Conservation (phyloP, 108 stramenopile species). For the Fragilaria radians region DNA sequence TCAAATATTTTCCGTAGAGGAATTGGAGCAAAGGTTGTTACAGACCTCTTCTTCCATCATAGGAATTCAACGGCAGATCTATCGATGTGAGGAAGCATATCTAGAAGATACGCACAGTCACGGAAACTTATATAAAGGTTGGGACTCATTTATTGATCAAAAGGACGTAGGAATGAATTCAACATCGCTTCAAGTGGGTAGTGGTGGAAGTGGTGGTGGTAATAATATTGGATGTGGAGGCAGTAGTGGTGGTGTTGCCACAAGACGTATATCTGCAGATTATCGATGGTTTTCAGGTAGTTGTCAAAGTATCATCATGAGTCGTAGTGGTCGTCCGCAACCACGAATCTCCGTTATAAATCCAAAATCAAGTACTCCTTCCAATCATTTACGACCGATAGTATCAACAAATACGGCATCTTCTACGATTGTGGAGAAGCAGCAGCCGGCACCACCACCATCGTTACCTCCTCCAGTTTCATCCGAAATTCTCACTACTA, state of each 20-base stretch:
- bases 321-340: not conserved
- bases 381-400: too few species aligned
- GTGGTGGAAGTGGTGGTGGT: not conserved
- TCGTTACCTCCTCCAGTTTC: too few species aligned
- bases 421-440: too few species aligned
- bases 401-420: too few species aligned
- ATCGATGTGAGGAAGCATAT: conserved; percentile 72
- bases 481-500: too few species aligned
- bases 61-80: conserved; percentile 61
- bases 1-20: conserved; percentile 22
- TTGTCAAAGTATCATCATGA: not conserved
- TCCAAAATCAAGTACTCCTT: too few species aligned
- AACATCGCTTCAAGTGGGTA: not conserved
- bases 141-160: conserved; percentile 50
- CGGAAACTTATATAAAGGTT: conserved; percentile 60
- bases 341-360: not conserved
- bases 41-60: conserved; percentile 31
- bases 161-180: conserved; percentile 1
- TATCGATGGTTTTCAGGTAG: conserved; percentile 52
- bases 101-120: conserved; percentile 57
- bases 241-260: not conserved
- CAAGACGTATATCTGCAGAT: conserved; percentile 41
- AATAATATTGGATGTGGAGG: too few species aligned
- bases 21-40: conserved; percentile 29
- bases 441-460: too few species aligned